Evolutionary conservation across 208 protist species (phyloP).

Genomic region (Leishmania major): DNA sequence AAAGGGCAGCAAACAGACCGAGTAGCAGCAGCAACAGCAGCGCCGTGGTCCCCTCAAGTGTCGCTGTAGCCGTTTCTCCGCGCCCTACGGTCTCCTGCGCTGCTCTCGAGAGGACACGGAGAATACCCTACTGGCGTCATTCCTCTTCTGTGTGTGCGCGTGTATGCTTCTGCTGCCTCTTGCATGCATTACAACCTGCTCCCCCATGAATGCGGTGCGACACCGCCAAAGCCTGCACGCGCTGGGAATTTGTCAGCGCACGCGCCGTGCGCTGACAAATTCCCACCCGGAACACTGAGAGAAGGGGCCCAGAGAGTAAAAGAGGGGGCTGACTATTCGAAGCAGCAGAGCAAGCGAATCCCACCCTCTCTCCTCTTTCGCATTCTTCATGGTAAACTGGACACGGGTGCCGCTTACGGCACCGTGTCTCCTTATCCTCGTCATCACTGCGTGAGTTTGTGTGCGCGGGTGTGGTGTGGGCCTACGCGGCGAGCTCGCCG

Average conservation of each 20-base stretch:
- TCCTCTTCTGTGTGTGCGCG: not conserved
- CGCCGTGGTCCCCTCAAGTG: not conserved
- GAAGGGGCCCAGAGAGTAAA: not conserved
- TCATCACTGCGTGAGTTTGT: not conserved
- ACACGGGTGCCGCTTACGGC: not conserved
- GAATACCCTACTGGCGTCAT: not conserved
- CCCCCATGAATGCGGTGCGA: not conserved
- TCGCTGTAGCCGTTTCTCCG: not conserved
- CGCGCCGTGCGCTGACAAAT: not conserved
- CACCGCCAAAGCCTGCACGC: not conserved
- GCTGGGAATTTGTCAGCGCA: not conserved
- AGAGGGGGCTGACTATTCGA: not conserved
- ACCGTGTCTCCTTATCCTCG: not conserved
- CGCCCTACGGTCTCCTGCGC: not conserved
- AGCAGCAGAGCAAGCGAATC: not conserved
- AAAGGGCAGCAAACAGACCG: not conserved
- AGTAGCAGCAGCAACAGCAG: not conserved
- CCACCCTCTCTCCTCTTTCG: not conserved
- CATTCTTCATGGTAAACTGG: not conserved
- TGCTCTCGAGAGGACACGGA: not conserved
- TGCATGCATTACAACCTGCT: not conserved
- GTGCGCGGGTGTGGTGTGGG: not conserved
- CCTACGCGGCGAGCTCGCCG: not conserved
- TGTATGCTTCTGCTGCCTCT: not conserved
- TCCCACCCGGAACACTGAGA: not conserved